Base-by-base conservation (phyloP, 805 yeast species). In the Saccharomycopsis oosterbeekiorum region DNA sequence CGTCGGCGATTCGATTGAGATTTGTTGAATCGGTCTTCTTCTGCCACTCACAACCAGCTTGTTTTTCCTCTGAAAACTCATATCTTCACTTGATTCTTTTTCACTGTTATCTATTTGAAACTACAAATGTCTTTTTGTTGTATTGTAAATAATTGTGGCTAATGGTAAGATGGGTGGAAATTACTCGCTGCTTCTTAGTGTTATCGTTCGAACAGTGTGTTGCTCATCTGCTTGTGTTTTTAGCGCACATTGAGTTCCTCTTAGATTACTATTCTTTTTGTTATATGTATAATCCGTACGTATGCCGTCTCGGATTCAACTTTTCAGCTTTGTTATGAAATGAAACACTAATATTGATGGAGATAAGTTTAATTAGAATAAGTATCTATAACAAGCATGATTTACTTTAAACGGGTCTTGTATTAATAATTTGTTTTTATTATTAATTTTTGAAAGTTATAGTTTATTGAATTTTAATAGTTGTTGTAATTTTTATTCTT, bases 61-160 rank as follows among this genome's bases (percentile, higher is more conserved):
- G 36, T 62, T 59, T 19, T 55, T 56, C 55, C 62, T 59, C 51
- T 62, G 64, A 36, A 62, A 62, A 40, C 64, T 62, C 64, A 62
- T 62, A 14, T 29, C 21, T 21, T 12, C 17, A 19, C 3, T 39
- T 41, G 11, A 26, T 12, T n/a, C n/a, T 19, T n/a, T 21, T 15
- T 55, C 2, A 36, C 10, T 21, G 8, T 55, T 36, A 36, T 55
- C 9, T 5, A 3, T 34, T 55, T 39, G 26, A n/a, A n/a, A n/a
- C n/a, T n/a, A n/a, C n/a, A 42, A n/a, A 29, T 29, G n/a, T 37
- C 9, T 14, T 37, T 37, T 37, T 29, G 34, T 29, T 29, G 6
- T 29, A 29, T 29, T 29, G 34, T 4, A 29, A 29, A 29, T 6
- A 29, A 6, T 29, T 3, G 34, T 3, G 34, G 34, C 3, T 29